A percentile compares a stretch with the other conserved stretches of the same genome.
phyloP scores from a whole-genome alignment of 2,329 filamentous ascomycete genomes.

The Botrytis pseudocinerea region DNA sequence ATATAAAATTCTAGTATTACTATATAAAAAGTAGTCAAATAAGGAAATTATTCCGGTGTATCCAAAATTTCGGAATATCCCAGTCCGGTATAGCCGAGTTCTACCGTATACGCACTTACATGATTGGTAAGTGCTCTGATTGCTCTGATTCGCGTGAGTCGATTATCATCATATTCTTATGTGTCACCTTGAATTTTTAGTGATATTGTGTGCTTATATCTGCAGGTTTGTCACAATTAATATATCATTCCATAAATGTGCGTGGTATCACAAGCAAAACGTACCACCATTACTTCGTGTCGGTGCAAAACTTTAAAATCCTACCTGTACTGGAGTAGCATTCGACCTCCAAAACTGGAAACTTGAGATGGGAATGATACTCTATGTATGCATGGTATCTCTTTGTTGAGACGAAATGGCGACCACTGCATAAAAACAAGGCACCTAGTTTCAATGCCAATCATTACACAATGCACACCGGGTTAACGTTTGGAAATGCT shows the following conservation, averaged over 20 bases:
- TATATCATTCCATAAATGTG: background rate
- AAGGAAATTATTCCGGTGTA: too few species aligned
- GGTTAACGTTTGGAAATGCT: background rate
- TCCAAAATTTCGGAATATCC: too few species aligned
- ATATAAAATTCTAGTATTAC: too few species aligned
- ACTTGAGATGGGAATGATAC: background rate
- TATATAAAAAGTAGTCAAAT: too few species aligned
- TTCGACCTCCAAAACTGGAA: background rate
- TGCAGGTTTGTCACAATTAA: background rate
- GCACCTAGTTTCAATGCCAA: background rate
- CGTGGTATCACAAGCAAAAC: background rate
- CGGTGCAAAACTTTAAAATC: background rate
- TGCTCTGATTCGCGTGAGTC: background rate
- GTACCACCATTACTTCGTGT: background rate
- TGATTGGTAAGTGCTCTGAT: background rate
- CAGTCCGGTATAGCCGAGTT: too few species aligned
- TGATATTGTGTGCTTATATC: background rate
- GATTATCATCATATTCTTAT: background rate
- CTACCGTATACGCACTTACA: background rate
- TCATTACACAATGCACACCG: background rate
- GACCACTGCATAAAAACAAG: background rate
- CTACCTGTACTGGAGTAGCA: background rate
- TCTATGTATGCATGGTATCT: background rate
- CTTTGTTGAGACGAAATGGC: background rate
- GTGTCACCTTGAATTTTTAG: background rate